Evolutionary conservation across 2,329 filamentous ascomycete species (phyloP).

Genomic region (Fusarium sp.): DNA sequence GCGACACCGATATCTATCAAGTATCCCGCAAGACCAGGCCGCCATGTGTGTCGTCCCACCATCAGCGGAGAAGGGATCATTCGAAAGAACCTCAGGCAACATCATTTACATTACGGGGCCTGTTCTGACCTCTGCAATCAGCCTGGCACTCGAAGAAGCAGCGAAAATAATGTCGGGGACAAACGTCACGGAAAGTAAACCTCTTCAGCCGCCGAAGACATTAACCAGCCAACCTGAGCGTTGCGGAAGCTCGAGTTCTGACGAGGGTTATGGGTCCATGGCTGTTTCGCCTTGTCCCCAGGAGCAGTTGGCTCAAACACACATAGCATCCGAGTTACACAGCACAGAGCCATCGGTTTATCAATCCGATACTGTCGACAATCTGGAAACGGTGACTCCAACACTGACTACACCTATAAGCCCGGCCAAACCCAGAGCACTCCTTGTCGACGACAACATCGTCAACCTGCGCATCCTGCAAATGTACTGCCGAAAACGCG

Average conservation of each 20-base stretch:
- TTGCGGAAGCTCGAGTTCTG: neutral
- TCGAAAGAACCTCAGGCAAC: slow-evolving; percentile 4
- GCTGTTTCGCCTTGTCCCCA: neutral
- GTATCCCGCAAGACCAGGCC: slow-evolving; percentile 15
- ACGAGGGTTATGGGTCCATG: slow-evolving; percentile 19
- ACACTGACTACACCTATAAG: neutral
- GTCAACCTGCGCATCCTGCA: slow-evolving; percentile 65
- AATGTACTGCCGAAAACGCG: slow-evolving; percentile 62
- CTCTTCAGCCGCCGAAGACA: neutral
- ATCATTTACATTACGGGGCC: slow-evolving; percentile 34
- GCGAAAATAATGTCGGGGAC: slow-evolving; percentile 5
- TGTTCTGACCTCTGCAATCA: slow-evolving; percentile 24
- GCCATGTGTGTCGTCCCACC: slow-evolving; percentile 37
- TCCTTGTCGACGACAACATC: slow-evolving; percentile 65
- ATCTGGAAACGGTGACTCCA: neutral
- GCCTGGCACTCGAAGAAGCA: slow-evolving; percentile 28
- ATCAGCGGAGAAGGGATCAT: neutral
- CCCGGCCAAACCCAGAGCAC: slow-evolving; percentile 41
- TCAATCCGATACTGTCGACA: neutral
- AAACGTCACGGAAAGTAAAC: accelerated
- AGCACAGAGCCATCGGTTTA: no score
- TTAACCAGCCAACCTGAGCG: neutral
- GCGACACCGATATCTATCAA: slow-evolving; percentile 3
- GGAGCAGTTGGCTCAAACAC: neutral
- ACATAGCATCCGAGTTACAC: neutral